A percentile compares a stretch with the other conserved stretches of the same genome.
phyloP scores from a whole-genome alignment of 2,329 filamentous ascomycete genomes.

The Trichophyton schoenleinii region DNA sequence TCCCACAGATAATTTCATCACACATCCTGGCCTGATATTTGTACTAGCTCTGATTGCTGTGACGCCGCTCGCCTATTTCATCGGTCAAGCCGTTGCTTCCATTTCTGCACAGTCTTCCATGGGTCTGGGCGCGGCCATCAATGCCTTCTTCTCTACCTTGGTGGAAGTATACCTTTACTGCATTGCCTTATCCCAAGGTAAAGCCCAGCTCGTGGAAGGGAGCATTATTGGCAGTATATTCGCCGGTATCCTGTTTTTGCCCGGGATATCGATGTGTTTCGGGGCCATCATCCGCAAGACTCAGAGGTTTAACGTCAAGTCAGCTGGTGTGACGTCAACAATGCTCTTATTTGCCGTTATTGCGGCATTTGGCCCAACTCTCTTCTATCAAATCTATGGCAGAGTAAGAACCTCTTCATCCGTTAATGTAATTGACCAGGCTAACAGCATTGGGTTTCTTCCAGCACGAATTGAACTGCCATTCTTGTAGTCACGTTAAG shows the following conservation, averaged over 20 bases:
- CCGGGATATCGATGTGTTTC: slow-evolving; percentile 96
- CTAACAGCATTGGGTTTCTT: neutral
- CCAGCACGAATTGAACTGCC: slow-evolving; percentile 81
- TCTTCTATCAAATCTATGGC: slow-evolving; percentile 98
- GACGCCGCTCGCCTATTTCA: slow-evolving; percentile 94
- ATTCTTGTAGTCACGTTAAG: slow-evolving; percentile 40
- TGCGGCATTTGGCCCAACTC: slow-evolving; percentile 82
- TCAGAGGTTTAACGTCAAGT: slow-evolving; percentile 93
- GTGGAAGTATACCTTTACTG: slow-evolving; percentile 98
- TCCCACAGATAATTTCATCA: slow-evolving; percentile 59
- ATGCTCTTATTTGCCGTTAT: slow-evolving; percentile 97
- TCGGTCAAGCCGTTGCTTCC: slow-evolving; percentile 93
- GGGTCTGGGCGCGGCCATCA: slow-evolving; percentile 92
- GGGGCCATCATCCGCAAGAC: slow-evolving; percentile 96
- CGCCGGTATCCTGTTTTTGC: slow-evolving; percentile 86
- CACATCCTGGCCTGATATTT: slow-evolving; percentile 77
- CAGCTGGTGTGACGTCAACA: slow-evolving; percentile 89
- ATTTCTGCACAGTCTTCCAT: slow-evolving; percentile 98
- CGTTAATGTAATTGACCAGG: neutral
- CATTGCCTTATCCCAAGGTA: slow-evolving; percentile 81
- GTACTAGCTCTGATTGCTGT: slow-evolving; percentile 74
- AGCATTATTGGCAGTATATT: slow-evolving; percentile 98
- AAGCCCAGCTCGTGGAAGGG: slow-evolving; percentile 83
- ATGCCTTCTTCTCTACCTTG: slow-evolving; percentile 94
- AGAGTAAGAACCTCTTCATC: slow-evolving; percentile 43